Evolutionary conservation across 225 moss, liverwort and hornwort species (phyloP), one percentile per base, ranked within the genome.

Genomic region (Polytrichum formosum): DNA sequence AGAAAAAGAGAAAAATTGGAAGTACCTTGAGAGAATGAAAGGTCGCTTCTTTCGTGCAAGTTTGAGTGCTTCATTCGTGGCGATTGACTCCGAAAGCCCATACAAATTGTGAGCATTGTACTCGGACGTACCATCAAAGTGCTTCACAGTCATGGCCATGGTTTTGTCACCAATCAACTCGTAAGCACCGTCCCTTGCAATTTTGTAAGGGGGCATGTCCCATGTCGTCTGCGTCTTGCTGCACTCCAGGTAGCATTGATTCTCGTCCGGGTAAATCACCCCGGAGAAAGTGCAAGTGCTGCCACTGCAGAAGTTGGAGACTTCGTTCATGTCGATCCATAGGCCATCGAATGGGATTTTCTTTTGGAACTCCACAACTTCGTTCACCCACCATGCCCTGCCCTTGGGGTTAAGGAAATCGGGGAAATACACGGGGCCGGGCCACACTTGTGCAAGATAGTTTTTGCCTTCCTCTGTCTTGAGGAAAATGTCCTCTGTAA

Each of bases 301-400:
- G 63, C 97, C 97, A 9, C 74, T 80, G 80, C 97, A 97, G 81
- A 97, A 97, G 54, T 97, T 97, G 7, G 97, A 88, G 23, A 83
- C 77, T 72, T 97, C 97, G 70, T 97, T 97, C 97, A 97, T 92
- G 72, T 97, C 97, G 55, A 97, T 86, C 97, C 97, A 97, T 5
- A 97, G 77, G 8, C 97, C 97, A 55, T 94, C 97, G 20, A 94
- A 97, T 0, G 88, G 79, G 0, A 88, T 76, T 55, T 80, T 77
- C 67, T 80, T 55, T 75, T 92, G 86, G 30, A 97, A 87, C 18
- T 70, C 63, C n/a, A 67, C 18, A 10, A 87, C 72, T 33, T 87
- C 87, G 10, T n/a, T 53, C n/a, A 64, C 25, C 87, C 87, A 87
- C 87, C 87, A 87, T 17, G 72, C 66, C 72, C 69, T 76, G 1